Percentiles rank a stretch among this genome's conserved stretches.
Evolutionary conservation across 2,329 filamentous ascomycete species (phyloP).

Genomic region (Cladobotryum protrusum): DNA sequence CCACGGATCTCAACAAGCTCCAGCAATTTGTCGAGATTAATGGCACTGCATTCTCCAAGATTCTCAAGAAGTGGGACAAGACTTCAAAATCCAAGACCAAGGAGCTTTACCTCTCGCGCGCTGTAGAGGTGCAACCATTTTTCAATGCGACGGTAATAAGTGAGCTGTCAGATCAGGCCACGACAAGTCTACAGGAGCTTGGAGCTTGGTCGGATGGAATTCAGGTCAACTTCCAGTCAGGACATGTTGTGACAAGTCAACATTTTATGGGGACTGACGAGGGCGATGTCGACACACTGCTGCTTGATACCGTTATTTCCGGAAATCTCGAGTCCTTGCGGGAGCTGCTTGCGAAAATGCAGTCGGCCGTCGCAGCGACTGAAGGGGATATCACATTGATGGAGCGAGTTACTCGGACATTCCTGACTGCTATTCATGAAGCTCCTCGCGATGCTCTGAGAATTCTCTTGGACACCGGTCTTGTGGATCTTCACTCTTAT

Average conservation of each 20-base stretch:
- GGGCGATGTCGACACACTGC: constrained; percentile 79
- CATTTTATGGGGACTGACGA: constrained; percentile 71
- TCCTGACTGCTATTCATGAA: constrained; percentile 82
- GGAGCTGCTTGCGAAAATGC: constrained; percentile 74
- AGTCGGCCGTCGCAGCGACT: constrained; percentile 45
- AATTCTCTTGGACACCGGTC: constrained; percentile 68
- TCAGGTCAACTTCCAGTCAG: constrained; percentile 73
- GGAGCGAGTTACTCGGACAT: constrained; percentile 82
- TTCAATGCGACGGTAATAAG: constrained; percentile 97
- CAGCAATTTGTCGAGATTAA: constrained; percentile 99
- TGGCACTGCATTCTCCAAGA: constrained; percentile 95
- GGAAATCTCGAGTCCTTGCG: constrained; percentile 72
- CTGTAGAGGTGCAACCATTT: constrained; percentile 95
- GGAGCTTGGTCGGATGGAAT: constrained; percentile 97
- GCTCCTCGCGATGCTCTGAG: constrained; percentile 71
- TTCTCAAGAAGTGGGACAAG: constrained; percentile 99
- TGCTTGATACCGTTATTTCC: constrained; percentile 78
- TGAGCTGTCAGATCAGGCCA: constrained; percentile 92
- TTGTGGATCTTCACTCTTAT: constrained; percentile 87
- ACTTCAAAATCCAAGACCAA: constrained; percentile 98
- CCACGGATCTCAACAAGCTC: constrained; percentile 91
- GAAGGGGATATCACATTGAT: constrained; percentile 51
- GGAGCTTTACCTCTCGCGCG: constrained; percentile 90
- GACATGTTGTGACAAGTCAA: constrained; percentile 60
- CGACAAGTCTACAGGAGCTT: constrained; percentile 89